Evolutionary conservation across 169 alveolate genomes (phyloP).

Genomic region (Plasmodium vivax): DNA sequence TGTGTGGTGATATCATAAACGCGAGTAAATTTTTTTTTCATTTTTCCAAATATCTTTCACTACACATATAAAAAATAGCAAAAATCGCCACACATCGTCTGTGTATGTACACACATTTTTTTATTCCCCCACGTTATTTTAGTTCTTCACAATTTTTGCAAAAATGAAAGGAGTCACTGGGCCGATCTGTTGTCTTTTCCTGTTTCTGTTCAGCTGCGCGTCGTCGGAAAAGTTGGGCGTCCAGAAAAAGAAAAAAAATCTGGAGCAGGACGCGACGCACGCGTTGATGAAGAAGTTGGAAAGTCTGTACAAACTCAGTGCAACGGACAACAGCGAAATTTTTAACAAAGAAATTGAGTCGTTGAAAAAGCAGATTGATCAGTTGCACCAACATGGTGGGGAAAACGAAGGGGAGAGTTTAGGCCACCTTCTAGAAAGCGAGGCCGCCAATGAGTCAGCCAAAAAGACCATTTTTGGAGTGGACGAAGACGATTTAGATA

Average conservation of each 20-base stretch:
- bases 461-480: background rate
- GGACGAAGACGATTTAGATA: conserved; percentile 2
- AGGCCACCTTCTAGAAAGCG: background rate
- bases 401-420: background rate
- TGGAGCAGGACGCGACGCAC: background rate
- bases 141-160: background rate
- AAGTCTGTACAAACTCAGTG: background rate
- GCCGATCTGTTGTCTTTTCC: background rate
- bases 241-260: background rate
- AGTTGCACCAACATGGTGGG: background rate
- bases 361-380: conserved; percentile 11
- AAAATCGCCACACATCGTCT: too few species aligned
- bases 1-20: too few species aligned
- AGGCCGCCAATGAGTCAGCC: background rate
- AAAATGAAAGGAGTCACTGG: background rate
- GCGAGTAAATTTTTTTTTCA: too few species aligned
- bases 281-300: conserved; percentile 5
- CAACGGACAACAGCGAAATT: background rate
- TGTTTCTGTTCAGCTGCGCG: background rate
- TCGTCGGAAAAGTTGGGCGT: background rate
- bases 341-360: background rate
- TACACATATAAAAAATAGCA: too few species aligned
- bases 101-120: too few species aligned
- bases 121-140: too few species aligned
- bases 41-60: too few species aligned